Percentiles rank a stretch among this genome's conserved stretches.
These are phyloP conservation scores for Arabidopsis suecica DNA, from an alignment of 345 rosid genomes.

Conservation along the genomic window DNA sequence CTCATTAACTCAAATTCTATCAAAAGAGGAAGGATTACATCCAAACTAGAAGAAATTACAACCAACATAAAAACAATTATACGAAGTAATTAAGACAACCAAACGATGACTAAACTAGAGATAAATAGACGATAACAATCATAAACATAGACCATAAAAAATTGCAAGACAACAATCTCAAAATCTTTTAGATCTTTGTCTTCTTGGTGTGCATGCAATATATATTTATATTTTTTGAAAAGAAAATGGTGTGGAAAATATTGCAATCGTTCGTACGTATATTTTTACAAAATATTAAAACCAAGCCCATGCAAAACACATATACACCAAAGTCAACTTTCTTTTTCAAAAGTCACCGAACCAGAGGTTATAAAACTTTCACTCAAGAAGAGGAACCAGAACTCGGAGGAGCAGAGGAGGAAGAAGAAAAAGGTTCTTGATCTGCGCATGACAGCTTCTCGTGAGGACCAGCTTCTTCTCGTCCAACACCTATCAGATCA, in stretches of 20 bases:
- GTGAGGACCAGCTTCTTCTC: constrained; percentile 90
- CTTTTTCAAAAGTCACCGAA: constrained; percentile 4
- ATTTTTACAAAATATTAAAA: neutral
- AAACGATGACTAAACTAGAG: no score
- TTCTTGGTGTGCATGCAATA: no score
- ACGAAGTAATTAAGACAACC: no score
- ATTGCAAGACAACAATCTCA: no score
- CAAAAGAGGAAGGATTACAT: no score
- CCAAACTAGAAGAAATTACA: no score
- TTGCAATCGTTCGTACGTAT: neutral
- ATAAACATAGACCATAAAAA: no score
- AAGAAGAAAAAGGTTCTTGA: constrained; percentile 63
- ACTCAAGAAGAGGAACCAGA: constrained; percentile 37
- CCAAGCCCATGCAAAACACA: constrained; percentile 12
- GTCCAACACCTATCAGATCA: constrained; percentile 81
- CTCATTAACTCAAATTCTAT: no score
- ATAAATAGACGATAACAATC: no score
- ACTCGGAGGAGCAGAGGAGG: constrained; percentile 50
- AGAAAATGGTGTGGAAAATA: neutral
- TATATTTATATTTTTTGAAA: no score
- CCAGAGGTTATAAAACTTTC: neutral
- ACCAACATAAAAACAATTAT: no score
- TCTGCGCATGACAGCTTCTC: constrained; percentile 76
- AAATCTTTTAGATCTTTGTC: neutral
- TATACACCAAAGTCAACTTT: neutral